phyloP scores from a whole-genome alignment of 2,329 filamentous ascomycete genomes.

The Parafenestella ontariensis region DNA sequence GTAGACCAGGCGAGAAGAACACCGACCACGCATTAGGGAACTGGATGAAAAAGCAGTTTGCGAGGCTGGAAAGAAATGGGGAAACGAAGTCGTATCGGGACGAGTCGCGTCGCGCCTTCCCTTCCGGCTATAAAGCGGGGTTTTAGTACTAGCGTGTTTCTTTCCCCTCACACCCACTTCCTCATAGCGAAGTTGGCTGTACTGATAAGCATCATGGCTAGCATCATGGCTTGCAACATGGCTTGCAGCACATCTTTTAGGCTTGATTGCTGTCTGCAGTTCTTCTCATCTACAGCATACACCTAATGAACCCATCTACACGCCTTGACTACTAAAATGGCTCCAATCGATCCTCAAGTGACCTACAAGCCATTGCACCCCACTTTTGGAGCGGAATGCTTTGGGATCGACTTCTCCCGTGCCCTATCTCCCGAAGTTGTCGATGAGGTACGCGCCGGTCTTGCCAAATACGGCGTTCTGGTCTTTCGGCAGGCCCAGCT shows the following conservation, averaged over 20 bases:
- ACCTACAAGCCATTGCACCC: slow-evolving; percentile 23
- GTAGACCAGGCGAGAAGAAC: no score
- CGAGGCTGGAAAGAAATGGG: no score
- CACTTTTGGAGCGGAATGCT: slow-evolving; percentile 48
- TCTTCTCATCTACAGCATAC: not conserved
- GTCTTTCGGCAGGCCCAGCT: slow-evolving; percentile 62
- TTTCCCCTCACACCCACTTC: not conserved
- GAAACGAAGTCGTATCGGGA: no score
- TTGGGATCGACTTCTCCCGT: slow-evolving; percentile 22
- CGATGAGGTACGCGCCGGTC: not conserved
- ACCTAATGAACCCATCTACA: not conserved
- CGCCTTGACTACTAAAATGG: not conserved
- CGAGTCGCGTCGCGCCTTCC: not conserved
- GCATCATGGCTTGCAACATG: not conserved
- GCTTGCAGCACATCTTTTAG: not conserved
- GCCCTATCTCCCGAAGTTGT: not conserved
- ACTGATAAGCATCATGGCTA: not conserved
- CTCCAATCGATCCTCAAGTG: not conserved
- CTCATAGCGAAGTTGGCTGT: not conserved
- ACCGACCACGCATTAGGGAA: not conserved
- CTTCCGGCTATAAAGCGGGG: not conserved
- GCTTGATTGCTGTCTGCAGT: not conserved
- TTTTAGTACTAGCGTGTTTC: not conserved
- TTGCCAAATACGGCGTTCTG: slow-evolving; percentile 55
- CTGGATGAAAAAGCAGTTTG: not conserved